phyloP scores from a whole-genome alignment of 2,329 filamentous ascomycete species.

The Aspergillus tamarii region DNA sequence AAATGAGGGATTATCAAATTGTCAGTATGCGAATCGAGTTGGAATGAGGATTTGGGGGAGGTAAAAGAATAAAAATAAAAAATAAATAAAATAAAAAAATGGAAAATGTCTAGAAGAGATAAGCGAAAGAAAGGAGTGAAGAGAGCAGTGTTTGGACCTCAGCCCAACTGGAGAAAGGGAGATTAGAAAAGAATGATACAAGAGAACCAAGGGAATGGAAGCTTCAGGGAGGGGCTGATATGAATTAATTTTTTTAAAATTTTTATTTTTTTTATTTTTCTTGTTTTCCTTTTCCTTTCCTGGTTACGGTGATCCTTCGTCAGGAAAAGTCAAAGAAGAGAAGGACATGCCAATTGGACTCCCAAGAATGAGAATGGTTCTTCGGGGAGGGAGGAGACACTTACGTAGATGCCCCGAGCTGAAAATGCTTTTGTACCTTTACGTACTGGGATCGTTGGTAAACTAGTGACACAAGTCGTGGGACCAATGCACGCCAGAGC shows the following conservation, averaged over 20 bases:
- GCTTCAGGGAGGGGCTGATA: neutral
- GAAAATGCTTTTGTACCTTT: conserved; percentile 1
- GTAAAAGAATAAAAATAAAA: neutral
- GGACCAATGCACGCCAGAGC: neutral
- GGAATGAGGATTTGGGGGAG: neutral
- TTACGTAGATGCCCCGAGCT: conserved; percentile 2
- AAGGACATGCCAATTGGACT: conserved; percentile 17
- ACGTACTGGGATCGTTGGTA: neutral
- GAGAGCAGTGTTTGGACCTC: neutral
- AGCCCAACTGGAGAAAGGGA: neutral
- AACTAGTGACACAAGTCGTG: neutral
- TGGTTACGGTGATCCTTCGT: neutral
- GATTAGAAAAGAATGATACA: conserved; percentile 6
- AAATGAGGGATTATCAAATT: neutral
- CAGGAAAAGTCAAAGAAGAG: conserved; percentile 1
- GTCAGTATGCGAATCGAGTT: neutral
- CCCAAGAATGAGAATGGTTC: conserved; percentile 9
- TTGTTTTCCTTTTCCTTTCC: neutral
- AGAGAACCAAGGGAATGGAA: neutral
- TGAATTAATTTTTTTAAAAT: neutral
- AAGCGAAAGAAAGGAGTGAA: neutral
- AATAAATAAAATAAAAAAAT: conserved; percentile 13
- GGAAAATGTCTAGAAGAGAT: conserved; percentile 19
- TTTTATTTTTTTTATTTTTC: neutral
- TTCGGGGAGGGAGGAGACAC: neutral